Base-by-base conservation (phyloP, 2,329 filamentous ascomycete genomes). In the Aurifilum marmelostoma region DNA sequence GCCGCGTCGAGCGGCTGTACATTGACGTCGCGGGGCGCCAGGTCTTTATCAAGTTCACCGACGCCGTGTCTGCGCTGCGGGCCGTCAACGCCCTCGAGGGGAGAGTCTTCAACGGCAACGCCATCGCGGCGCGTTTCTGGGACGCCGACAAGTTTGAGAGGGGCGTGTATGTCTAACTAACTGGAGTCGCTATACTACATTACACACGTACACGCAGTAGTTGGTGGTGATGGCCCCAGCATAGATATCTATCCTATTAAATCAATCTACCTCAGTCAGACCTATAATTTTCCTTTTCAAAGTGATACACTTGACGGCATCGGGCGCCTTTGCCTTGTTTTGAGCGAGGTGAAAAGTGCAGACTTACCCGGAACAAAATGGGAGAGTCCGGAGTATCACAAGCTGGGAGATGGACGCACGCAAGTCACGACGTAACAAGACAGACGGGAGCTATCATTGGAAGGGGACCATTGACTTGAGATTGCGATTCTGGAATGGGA, bases 31-130 rank as follows among this genome's bases (percentile, higher is more conserved):
- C 85, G 72, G 83, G 83, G 63, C 80, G 83, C 16, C 88, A 89
- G 66, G 96, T 99, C 5, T 98, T 97, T 79, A 93, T 99, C 78
- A 93, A 97, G 78, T 99, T 98, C 77, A 95, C 92, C 2, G 92
- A 91, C 73, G 88, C 91, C 75, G 83, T 98, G 66, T 96, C 92
- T 60, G 96, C 94, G 18, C 81, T 98, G 69, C 68, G 94, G 91
- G 95, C 95, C 65, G 93, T 98, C 64, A 97, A 96, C 77, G 93
- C 93, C 14, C 87, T 97, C 54, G 89, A 97, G 75, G 94, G 94
- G 21, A 89, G 94, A 66, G 87, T 93, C 21, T 98, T 98, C 79
- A 94, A 94, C 73, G 94, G 92, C 5, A 97, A 97, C 77, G 84
- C 85, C 14, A 97, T 98, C 68, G 82, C 84, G n/a, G 92, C 94